Evolutionary conservation across 2,329 filamentous ascomycete species (phyloP).

Genomic region (Aspergillus novofumigatus): DNA sequence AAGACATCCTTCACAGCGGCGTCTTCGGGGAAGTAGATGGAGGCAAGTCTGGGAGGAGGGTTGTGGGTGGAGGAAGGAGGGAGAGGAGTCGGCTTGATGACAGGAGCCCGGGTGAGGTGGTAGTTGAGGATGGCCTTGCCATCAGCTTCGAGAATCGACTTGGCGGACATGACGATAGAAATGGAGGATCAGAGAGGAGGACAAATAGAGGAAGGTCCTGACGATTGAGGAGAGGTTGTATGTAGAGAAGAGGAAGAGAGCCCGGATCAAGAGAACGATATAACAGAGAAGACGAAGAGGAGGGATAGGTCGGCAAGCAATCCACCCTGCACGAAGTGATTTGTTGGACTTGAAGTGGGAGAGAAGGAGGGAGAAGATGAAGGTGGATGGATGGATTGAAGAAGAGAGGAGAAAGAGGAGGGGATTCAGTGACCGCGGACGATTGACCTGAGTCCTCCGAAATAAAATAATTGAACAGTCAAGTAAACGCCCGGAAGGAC

Average conservation of each 20-base stretch:
- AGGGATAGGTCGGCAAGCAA: constrained; percentile 1
- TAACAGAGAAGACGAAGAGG: constrained; percentile 11
- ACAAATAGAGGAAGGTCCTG: neutral
- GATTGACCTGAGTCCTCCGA: neutral
- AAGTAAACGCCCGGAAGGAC: neutral
- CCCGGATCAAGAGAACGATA: neutral
- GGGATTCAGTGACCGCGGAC: neutral
- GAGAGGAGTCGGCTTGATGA: constrained; percentile 97
- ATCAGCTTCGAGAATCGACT: constrained; percentile 97
- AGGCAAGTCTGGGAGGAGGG: constrained; percentile 82
- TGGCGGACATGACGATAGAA: constrained; percentile 73
- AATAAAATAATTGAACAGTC: neutral
- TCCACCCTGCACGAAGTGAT: neutral
- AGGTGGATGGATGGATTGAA: constrained; percentile 4
- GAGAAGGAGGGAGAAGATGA: constrained; percentile 8
- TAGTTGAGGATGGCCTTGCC: constrained; percentile 99
- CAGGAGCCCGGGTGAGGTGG: constrained; percentile 93
- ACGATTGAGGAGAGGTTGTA: neutral
- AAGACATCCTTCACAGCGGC: constrained; percentile 77
- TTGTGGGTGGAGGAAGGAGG: constrained; percentile 83
- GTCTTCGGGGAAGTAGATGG: constrained; percentile 88
- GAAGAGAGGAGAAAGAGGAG: constrained; percentile 7
- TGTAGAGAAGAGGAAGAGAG: constrained; percentile 5
- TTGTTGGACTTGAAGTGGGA: constrained; percentile 13
- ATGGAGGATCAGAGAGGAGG: constrained; percentile 13